Base-by-base conservation (phyloP, 345 rosid genomes). In the Citrus hindsii region DNA sequence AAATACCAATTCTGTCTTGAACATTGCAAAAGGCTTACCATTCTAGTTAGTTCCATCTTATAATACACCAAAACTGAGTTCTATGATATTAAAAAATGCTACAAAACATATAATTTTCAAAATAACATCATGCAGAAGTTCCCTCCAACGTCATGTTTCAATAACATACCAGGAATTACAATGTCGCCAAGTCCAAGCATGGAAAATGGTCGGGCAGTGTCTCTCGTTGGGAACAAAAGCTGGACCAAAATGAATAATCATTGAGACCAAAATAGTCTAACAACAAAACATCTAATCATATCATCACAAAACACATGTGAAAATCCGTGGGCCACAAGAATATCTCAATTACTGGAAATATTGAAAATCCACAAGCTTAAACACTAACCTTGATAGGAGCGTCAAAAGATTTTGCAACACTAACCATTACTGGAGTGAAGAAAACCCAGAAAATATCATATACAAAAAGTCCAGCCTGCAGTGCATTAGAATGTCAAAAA, bases 131-230 rank as follows among this genome's bases (percentile, higher is more conserved):
- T 21, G 25, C 67, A 66, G 7, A 10, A 82, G 33, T 25, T 72
- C 46, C 46, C 46, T 40, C 24, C 38, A 81, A 67, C 64, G 38
- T 66, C 22, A 76, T 62, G 27, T 37, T 67, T 71, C 60, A 69
- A 37, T 40, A 60, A 30, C 85, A 71, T 90, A 94, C 99, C 99
- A 5, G 99, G 99, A 69, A 96, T 94, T 79, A 96, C 99, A 86
- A 96, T 94, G 74, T 94, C 99, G 80, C 99, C 99, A 86, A 96
- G 99, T 33, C 99, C 98, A 82, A 96, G 97, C 99, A 96, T 92
- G 83, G 99, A 96, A 85, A 83, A 96, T 56, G 99, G 99, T 24
- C 99, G 85, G 38, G 82, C 81, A 62, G 87, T 35, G 81, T 91
- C 94, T 2, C 88, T 90, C 5, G 98, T 96, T 67, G 99, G 98